Conservation (phyloP, 768 basidiomycete species). For the Suillus weaverae region DNA sequence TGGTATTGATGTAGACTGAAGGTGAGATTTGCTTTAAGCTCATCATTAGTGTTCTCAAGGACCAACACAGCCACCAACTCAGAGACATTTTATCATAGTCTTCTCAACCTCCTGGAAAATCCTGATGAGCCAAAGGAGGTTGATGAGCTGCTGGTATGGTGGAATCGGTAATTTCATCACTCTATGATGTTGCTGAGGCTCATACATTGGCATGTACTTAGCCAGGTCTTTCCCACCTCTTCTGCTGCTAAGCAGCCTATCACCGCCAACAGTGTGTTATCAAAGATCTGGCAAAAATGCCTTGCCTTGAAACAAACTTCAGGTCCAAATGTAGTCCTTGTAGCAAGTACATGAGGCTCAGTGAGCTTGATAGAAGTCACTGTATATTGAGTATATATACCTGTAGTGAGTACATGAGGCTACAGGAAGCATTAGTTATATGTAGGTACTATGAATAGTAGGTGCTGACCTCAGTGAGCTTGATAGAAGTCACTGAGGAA, state of each 20-base stretch:
- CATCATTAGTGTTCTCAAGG: conserved; percentile 17
- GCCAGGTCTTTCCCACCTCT: conserved; percentile 10
- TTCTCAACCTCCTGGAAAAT: conserved; percentile 15
- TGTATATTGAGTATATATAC: too few relatives aligned
- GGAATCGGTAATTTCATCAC: conserved; percentile 15
- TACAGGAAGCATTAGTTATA: too few relatives aligned
- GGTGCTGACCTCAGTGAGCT: too few relatives aligned
- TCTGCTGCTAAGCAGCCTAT: not conserved
- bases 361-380: too few relatives aligned
- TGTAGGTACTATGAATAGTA: too few relatives aligned
- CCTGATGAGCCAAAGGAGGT: conserved; percentile 19
- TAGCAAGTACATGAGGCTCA: too few relatives aligned
- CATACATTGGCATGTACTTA: not conserved
- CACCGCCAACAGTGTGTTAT: conserved; percentile 3
- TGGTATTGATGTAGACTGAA: conserved; percentile 5
- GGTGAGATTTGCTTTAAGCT: conserved; percentile 21
- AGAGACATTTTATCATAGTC: conserved; percentile 18
- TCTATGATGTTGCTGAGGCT: not conserved
- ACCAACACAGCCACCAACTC: conserved; percentile 24
- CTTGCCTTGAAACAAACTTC: too few relatives aligned
- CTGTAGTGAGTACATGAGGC: too few relatives aligned
- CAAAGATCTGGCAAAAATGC: conserved; percentile 4
- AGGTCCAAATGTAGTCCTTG: too few relatives aligned
- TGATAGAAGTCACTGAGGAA: too few relatives aligned
- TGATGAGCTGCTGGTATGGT: conserved; percentile 18